A percentile compares a stretch with the other conserved stretches of the same genome.
These are phyloP conservation scores for Melastoma malabathricum DNA, from an alignment of 345 rosid species.

Conservation along the genomic window DNA sequence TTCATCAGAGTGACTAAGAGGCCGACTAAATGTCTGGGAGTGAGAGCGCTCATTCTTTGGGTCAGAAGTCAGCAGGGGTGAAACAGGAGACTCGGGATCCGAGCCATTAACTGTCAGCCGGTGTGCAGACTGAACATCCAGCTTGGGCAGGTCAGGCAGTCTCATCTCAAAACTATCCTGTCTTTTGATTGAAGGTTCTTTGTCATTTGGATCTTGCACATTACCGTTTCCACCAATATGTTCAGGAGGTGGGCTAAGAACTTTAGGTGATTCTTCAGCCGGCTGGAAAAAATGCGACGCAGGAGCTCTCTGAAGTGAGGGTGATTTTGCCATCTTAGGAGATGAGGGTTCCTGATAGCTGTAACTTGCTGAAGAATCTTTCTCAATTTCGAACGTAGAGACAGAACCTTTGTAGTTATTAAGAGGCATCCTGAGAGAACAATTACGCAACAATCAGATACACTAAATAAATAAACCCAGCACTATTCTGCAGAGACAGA, in stretches of 20 bases:
- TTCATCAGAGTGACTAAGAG: slow-evolving; percentile 74
- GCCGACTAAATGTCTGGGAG: slow-evolving; percentile 95
- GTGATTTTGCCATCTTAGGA: slow-evolving; percentile 76
- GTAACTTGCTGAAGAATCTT: slow-evolving; percentile 74
- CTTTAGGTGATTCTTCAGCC: slow-evolving; percentile 66
- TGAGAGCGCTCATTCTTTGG: slow-evolving; percentile 92
- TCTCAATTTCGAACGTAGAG: slow-evolving; percentile 67
- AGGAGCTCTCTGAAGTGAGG: slow-evolving; percentile 85
- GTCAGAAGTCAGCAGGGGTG: slow-evolving; percentile 90
- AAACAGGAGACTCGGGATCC: slow-evolving; percentile 97
- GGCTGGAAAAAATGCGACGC: slow-evolving; percentile 32
- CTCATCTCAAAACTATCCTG: slow-evolving; percentile 98
- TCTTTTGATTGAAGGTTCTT: slow-evolving; percentile 84
- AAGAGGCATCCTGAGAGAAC: slow-evolving; percentile 74
- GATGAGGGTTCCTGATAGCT: slow-evolving; percentile 85
- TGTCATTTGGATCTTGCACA: slow-evolving; percentile 44
- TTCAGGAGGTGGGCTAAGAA: slow-evolving; percentile 64
- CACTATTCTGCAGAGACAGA: background rate
- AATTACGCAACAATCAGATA: background rate
- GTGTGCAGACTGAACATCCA: slow-evolving; percentile 64
- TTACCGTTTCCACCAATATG: slow-evolving; percentile 62
- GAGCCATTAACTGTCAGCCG: slow-evolving; percentile 65
- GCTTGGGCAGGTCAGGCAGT: slow-evolving; percentile 84
- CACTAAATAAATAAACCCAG: no score
- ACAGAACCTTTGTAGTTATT: slow-evolving; percentile 50